phyloP scores from a whole-genome alignment of 2,329 filamentous ascomycete genomes.

The Hypoxylon sp. region DNA sequence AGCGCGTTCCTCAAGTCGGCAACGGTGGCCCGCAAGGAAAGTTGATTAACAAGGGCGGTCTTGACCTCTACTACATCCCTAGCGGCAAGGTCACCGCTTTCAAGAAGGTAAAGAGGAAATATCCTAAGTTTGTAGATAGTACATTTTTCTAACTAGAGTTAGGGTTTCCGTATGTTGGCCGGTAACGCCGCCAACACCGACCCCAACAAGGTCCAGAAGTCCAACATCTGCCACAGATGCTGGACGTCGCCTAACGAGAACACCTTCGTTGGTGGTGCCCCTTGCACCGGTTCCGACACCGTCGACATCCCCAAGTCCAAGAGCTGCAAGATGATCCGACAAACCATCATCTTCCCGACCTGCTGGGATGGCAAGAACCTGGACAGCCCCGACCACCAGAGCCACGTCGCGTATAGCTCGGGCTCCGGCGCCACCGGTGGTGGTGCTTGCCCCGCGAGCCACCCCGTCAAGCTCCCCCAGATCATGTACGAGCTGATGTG shows the following conservation, averaged over 20 bases:
- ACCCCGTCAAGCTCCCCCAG: slow-evolving; percentile 64
- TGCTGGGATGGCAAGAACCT: slow-evolving; percentile 67
- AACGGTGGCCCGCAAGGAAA: slow-evolving; percentile 62
- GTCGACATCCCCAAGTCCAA: slow-evolving; percentile 64
- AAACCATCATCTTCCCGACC: slow-evolving; percentile 66
- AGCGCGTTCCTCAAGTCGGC: slow-evolving; percentile 61
- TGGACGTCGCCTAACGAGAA: slow-evolving; percentile 63
- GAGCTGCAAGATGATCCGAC: slow-evolving; percentile 67
- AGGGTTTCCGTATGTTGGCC: slow-evolving; percentile 65
- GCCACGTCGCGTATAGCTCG: slow-evolving; percentile 63
- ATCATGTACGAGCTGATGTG: slow-evolving; percentile 67
- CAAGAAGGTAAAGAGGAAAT: slow-evolving; percentile 54
- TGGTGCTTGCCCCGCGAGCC: slow-evolving; percentile 62
- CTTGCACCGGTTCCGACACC: slow-evolving; percentile 65
- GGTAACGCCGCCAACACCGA: slow-evolving; percentile 62
- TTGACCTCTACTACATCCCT: slow-evolving; percentile 63
- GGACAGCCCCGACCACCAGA: slow-evolving; percentile 64
- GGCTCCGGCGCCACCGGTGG: slow-evolving; percentile 63
- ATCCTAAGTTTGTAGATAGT: not conserved
- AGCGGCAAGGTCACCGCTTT: slow-evolving; percentile 61
- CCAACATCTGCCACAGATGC: slow-evolving; percentile 64
- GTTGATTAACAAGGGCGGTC: slow-evolving; percentile 61
- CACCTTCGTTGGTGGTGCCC: slow-evolving; percentile 64
- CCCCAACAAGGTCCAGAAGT: slow-evolving; percentile 56
- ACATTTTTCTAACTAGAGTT: slow-evolving; percentile 4